Base-by-base conservation (phyloP, 2,329 filamentous ascomycete species). In the Nothophaeocryptopus gaeumannii region DNA sequence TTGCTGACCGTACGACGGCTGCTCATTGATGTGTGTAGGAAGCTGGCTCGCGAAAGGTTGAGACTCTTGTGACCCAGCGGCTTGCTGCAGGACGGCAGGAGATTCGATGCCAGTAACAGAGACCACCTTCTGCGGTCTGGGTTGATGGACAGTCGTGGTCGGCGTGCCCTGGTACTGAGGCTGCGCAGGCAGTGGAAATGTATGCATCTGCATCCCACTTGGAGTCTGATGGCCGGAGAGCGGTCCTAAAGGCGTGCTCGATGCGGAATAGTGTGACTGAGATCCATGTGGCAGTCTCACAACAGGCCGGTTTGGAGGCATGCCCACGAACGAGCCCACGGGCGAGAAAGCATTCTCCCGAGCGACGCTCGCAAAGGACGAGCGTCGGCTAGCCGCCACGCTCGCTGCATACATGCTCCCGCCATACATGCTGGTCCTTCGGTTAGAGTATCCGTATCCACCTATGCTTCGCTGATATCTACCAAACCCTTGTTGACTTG, bases 11-110 rank as follows among this genome's bases (percentile, higher is more conserved):
- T 80, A 78, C 16, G 74, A 73, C 52, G 80, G 82, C 34, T 67
- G 65, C 42, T 78, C 78, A 54, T 76, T 75, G 40, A 89, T 80
- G 59, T 91, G 86, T 3, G 85, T 72, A 2, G 91, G 92, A n/a
- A 96, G 84, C 70, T 96, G 91, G 62, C 96, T 91, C 60, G 96
- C 90, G 76, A 97, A 96, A 0, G 91, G 88, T 65, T 91, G 88
- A 62, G 92, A 86, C 62, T 86, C 78, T 64, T 85, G 81, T 11
- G 52, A 48, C 9, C 54, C 50, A 20, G 60, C 55, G 30, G 58
- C 58, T 58, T 82, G 78, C 62, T 82, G 80, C 71, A 83, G 73
- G 59, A 77, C 78, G 5, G 81, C 83, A 3, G 91, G 89, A 7
- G 88, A 88, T 69, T 97, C 93, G 60, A 97, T 96, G 62, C 89